Evolutionary conservation across 768 basidiomycete genomes (phyloP), one percentile per base, ranked within the genome.

Genomic region (Boletus insuetus): DNA sequence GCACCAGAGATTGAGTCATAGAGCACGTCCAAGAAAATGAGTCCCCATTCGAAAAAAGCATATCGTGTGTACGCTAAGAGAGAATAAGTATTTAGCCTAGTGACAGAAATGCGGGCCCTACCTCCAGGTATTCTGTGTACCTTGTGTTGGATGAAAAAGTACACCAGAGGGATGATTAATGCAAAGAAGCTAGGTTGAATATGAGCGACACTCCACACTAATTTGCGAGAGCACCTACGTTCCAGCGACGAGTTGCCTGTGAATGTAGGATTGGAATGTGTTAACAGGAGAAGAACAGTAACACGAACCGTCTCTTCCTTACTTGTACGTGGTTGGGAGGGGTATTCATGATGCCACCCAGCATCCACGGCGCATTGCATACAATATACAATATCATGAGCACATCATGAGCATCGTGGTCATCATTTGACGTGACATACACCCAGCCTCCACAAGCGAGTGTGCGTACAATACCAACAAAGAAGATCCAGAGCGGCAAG

Each of bases 361-460:
- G 61, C 93, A 95, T 96, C 92, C 92, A 96, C 4, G 94, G 94
- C 4, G 93, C 64, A 64, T 90, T 93, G 67, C 84, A 82, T 4
- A 90, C 77, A 58, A 96, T 89, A 66, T 95, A 96, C 49, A 80
- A 69, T 55, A 95, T 85, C 94, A 96, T 96, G 66, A 86, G 83
- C 37, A 93, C 72, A 67, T 96, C 94, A 72, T 96, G 94, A 14
- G 78, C 76, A 64, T 89, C 87, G 61, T 92, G 91, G 71, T 89
- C 80, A 66, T 95, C 93, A 49, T 74, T 83, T 3, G 89, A 90
- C 0, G 94, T 94, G 64, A 95, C 84, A 63, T 85, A 96, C 29
- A 94, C 91, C 93, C 93, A 96, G 26, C 94, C 92, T 32, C 91
- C 94, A 63, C 93, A 95, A 3, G 83, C 79, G 32, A 95, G 69